phyloP scores from a whole-genome alignment of 495 filamentous ascomycete genomes.

The Pseudomonodictys pantanalensis region DNA sequence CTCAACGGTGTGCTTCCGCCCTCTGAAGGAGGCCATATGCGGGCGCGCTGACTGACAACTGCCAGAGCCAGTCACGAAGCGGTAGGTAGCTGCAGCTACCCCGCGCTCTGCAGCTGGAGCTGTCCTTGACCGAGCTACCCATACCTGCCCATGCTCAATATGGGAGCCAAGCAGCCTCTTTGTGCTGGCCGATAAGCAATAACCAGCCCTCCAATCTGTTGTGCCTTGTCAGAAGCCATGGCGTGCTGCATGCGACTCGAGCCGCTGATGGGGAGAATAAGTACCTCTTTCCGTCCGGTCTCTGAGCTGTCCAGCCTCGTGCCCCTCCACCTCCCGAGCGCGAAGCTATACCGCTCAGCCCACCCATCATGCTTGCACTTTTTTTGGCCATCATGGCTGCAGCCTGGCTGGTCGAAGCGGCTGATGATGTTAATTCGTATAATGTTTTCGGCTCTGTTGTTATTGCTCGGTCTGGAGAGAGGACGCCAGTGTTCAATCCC shows the following conservation, averaged over 20 bases:
- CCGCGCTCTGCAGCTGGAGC: slow-evolving; percentile 26
- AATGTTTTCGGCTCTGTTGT: slow-evolving; percentile 67
- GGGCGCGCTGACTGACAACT: background rate
- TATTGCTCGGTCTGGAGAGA: slow-evolving; percentile 72
- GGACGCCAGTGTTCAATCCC: slow-evolving; percentile 56
- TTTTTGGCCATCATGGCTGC: slow-evolving; percentile 31
- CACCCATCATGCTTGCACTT: slow-evolving; percentile 30
- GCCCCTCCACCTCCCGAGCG: slow-evolving; percentile 3
- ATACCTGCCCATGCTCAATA: background rate
- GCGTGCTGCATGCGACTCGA: slow-evolving; percentile 16
- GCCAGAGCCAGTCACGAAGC: slow-evolving; percentile 6
- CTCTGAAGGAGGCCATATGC: background rate
- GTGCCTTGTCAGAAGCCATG: slow-evolving; percentile 8
- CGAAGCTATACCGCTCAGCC: background rate
- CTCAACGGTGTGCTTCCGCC: slow-evolving; percentile 3
- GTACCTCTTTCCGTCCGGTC: slow-evolving; percentile 12
- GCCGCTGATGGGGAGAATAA: slow-evolving; percentile 16
- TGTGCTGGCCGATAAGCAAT: slow-evolving; percentile 22
- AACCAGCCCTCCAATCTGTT: background rate
- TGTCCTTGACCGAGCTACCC: slow-evolving; percentile 21
- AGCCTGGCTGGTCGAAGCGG: slow-evolving; percentile 25
- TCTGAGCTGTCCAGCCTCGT: slow-evolving; percentile 8
- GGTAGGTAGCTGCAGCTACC: slow-evolving; percentile 19
- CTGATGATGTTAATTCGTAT: slow-evolving; percentile 14
- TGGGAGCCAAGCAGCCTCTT: slow-evolving; percentile 27